Evolutionary conservation across 2,329 filamentous ascomycete species (phyloP), one percentile per base, ranked within the genome.

Genomic region (Hymenoscyphus fructigenus): DNA sequence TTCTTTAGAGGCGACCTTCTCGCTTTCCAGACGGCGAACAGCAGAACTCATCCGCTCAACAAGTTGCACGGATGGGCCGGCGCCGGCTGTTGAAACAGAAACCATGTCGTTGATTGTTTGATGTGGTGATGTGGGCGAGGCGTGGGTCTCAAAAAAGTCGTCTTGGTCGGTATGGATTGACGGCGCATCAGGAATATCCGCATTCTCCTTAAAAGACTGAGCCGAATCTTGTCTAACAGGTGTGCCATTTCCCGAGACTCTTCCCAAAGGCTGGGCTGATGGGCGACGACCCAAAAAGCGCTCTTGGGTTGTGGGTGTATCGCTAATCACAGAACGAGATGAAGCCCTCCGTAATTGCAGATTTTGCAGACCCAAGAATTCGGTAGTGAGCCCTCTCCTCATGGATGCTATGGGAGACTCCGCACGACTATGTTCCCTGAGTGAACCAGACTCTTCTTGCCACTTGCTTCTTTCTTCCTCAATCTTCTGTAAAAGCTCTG

Each of bases 21-120:
- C 95, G 59, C 88, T 92, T 75, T 99, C 95, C 0, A 99, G 82
- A 5, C 94, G 87, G 10, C 95, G 90, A 56, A 99, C 93, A 0
- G 93, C 92, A 2, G 93, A 92, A 74, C 91, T 96, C 92, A 99
- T 96, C 61, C 94, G 87, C 79, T 98, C 95, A 17, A 99, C 93
- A 0, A 99, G 85, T 78, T 98, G 94, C 1, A 99, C 94, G 0
- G 91, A 94, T 0, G 95, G 95, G 0, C 95, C 95, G 0, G 94
- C 93, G 0, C 89, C 94, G 9, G 92, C 90, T 0, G 94, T 97
- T 0, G 93, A 96, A 6, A 92, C 91, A 1, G 92, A 96, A 34
- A 95, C 85, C 80, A 96, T 90, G 73, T 97, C 93, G 70, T 93
- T 90, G 65, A 91, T 85, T 6, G 90, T 87, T 65, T 89, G 88